Base-by-base conservation (phyloP, 2,329 filamentous ascomycete species). In the Aspergillus sp. region DNA sequence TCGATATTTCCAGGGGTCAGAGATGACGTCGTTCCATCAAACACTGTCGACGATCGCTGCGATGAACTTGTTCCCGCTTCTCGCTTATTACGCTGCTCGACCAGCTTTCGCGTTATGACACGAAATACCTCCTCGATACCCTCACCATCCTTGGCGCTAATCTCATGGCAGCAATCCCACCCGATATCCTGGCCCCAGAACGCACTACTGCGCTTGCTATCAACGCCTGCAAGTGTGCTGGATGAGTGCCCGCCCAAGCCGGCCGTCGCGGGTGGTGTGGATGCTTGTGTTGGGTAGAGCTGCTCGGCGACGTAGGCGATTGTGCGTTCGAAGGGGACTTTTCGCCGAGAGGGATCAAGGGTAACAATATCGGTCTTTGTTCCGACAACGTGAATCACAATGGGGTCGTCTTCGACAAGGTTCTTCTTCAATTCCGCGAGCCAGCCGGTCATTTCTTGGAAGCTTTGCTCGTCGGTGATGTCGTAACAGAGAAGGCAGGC, bases 141-240 rank as follows among this genome's bases (percentile, higher is more conserved):
- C 80, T 97, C 93, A 59, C 93, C 93, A 70, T 89, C 92, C 81
- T 96, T 94, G 51, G 94, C 93, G 68, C 89, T 93, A 72, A 99
- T 94, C 80, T 99, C 95, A 76, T 98, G 95, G 75, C 94, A 98
- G 64, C 92, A 96, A 71, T 97, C 93, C 93, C 94, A 98, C 55
- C 93, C 92, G 5, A 92, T 88, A 72, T 97, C 93, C 74, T 95
- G 91, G 21, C 89, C 92, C 93, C 93, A 97, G 77, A 76, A 82
- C 54, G 69, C 81, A 64, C 72, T 80, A 70, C 78, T 77, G 62
- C 77, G 79, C 61, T 80, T 81, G 66, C 76, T 80, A 64, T 78
- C 78, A 0, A 75, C 69, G 44, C 74, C 77, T 53, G 71, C 68
- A 2, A 74, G 36, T 6, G 70, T 70, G 32, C 62, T 62, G 6